Percentiles rank a stretch among this genome's conserved stretches.
Conservation (phyloP, 257 asterid genomes). For the Solanum piurae region DNA sequence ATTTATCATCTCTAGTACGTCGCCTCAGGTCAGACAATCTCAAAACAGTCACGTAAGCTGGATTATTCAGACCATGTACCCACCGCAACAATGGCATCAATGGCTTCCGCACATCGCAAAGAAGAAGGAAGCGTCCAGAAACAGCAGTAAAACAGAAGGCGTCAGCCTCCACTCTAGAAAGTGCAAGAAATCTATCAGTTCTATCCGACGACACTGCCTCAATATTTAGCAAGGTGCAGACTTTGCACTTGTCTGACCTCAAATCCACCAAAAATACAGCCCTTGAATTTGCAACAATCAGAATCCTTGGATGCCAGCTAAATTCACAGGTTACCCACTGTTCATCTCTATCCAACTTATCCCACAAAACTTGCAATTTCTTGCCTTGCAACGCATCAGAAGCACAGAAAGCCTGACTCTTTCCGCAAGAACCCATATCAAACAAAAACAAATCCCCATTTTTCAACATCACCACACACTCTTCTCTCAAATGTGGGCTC, state of each 20-base stretch:
- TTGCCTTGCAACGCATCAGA: constrained; percentile 4
- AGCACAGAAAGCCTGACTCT: neutral
- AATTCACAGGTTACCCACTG: constrained; percentile 61
- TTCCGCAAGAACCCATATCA: constrained; percentile 29
- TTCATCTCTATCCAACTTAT: constrained; percentile 11
- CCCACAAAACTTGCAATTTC: constrained; percentile 31
- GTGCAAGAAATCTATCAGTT: constrained; percentile 45
- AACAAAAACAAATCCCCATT: constrained; percentile 61
- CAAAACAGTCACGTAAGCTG: constrained; percentile 34
- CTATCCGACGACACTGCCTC: constrained; percentile 26
- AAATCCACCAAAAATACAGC: constrained; percentile 58
- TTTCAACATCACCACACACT: constrained; percentile 62
- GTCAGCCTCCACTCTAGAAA: constrained; percentile 41
- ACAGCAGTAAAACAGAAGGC: constrained; percentile 42
- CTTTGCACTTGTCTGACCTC: constrained; percentile 25
- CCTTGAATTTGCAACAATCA: constrained; percentile 41
- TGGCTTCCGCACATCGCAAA: constrained; percentile 60
- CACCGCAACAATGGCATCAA: constrained; percentile 47
- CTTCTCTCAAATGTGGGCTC: constrained; percentile 72
- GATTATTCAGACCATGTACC: constrained; percentile 50
- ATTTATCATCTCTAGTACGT: constrained; percentile 22
- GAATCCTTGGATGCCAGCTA: constrained; percentile 63
- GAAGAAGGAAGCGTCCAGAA: constrained; percentile 38
- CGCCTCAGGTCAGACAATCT: constrained; percentile 56
- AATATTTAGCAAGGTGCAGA: constrained; percentile 46